Evolutionary conservation across 768 basidiomycete genomes (phyloP), one percentile per base, ranked within the genome.

Genomic region (Hemileccinum impolitum): DNA sequence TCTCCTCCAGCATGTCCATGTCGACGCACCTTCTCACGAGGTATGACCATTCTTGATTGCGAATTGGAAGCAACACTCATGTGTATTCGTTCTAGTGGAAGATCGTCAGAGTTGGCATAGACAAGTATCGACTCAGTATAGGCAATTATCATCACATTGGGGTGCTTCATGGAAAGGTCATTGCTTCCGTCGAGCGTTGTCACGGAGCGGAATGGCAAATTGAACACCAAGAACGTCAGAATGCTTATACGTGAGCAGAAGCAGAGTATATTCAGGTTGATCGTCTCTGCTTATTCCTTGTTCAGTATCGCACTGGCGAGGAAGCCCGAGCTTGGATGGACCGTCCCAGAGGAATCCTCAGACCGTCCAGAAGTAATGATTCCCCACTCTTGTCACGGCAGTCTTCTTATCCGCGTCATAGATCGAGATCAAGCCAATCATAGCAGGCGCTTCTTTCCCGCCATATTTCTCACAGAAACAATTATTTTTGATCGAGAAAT

Each of bases 21-120:
- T 17, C 1, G 2, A 17, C 3, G 19, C 1, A n/a, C 18, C 6
- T 5, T 2, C 37, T 2, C 10, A 21, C 10, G 0, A 17, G 0
- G 48, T 48, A 48, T 7, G 34, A 12, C 4, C 3, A 0, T 21
- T 21, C 14, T n/a, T 18, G 1, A 2, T 12, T 12, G 28, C 4
- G 7, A 12, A 12, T 8, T 8, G 1, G 12, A 47, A 3, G 17
- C 7, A 19, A 10, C 6, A 26, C 34, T 36, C 35, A 48, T 3
- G 1, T 26, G 9, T 12, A 12, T 28, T 17, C 15, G 19, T 19
- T 28, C 14, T 5, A 48, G 48, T 48, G 43, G 43, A 2, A 0
- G 9, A 0, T 46, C 4, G 7, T 0, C 25, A 19, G 8, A 36
- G 18, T 4, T 2, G 8, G 4, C 4, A 10, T 1, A 10, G 1